Evolutionary conservation across 352 stramenopile species (phyloP).

Genomic region (Globisporangium ultimum): DNA sequence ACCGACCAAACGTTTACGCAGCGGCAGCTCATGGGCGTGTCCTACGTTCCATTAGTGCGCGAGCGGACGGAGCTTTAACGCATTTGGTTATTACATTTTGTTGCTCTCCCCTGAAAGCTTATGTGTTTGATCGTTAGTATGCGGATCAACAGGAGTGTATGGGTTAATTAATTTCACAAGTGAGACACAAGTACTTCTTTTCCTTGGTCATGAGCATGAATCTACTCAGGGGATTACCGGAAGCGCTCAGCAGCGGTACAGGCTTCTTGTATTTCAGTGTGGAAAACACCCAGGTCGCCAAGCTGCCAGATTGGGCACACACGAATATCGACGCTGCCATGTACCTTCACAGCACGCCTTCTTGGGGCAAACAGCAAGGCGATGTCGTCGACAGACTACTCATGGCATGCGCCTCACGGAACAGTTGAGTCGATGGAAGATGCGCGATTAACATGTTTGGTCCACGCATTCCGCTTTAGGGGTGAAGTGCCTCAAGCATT

Average conservation of each 20-base stretch:
- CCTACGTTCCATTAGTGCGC: conserved; percentile 73
- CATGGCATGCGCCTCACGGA: not conserved
- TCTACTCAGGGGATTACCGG: conserved; percentile 4
- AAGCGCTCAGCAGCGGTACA: conserved; percentile 7
- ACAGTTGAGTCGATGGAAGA: not conserved
- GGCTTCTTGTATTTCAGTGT: conserved; percentile 15
- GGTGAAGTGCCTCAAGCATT: not conserved
- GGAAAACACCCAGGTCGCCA: conserved; percentile 10
- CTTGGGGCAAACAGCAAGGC: not conserved
- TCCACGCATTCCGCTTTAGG: not conserved
- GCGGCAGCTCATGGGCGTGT: conserved; percentile 63
- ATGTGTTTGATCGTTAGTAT: too few relatives aligned
- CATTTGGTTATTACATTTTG: not conserved
- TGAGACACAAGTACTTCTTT: conserved; percentile 20
- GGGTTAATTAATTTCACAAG: too few relatives aligned
- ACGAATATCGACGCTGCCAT: not conserved
- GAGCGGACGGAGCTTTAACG: conserved; percentile 37
- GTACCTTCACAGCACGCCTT: conserved; percentile 1
- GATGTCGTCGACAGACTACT: not conserved
- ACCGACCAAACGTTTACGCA: conserved; percentile 37
- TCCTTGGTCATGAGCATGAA: not conserved
- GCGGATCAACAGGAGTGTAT: too few relatives aligned
- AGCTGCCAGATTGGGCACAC: conserved; percentile 10
- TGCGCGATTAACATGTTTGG: not conserved
- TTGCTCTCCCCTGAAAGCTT: not conserved